These are phyloP conservation scores for Lentinula sp. DNA, from an alignment of 768 basidiomycete genomes.

Conservation along the genomic window DNA sequence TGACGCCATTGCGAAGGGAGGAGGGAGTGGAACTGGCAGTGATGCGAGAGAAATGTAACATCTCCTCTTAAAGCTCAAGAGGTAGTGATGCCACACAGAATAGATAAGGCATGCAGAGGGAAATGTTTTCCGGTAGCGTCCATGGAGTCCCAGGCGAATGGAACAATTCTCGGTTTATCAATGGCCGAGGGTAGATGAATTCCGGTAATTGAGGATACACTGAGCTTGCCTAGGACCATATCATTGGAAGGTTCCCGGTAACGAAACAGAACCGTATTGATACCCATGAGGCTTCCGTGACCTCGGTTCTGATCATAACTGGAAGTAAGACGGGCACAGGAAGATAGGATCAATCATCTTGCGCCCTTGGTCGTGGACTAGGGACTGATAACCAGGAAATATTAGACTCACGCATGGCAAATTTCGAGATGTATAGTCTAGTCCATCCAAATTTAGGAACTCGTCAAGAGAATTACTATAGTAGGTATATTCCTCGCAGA, in stretches of 20 bases:
- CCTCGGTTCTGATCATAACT: background rate
- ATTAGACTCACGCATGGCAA: background rate
- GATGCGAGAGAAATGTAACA: background rate
- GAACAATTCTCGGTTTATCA: background rate
- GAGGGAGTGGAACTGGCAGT: background rate
- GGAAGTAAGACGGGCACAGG: background rate
- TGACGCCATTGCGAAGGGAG: slow-evolving; percentile 33
- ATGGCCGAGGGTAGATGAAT: background rate
- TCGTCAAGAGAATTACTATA: background rate
- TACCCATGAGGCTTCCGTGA: background rate
- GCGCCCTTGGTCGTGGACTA: background rate
- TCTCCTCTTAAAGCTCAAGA: slow-evolving; percentile 4
- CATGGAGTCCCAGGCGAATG: background rate
- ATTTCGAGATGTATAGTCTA: background rate
- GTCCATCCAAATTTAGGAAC: background rate
- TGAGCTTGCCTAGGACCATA: background rate
- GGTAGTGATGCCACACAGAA: slow-evolving; percentile 4
- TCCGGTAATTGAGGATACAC: background rate
- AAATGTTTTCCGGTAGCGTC: background rate
- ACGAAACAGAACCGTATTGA: background rate
- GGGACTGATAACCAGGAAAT: background rate
- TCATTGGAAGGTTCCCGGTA: background rate
- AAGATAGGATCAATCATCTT: background rate
- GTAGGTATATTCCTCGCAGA: background rate
- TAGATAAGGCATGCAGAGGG: background rate